Evolutionary conservation across 768 basidiomycete genomes (phyloP).

Genomic region (Collybia sp.): DNA sequence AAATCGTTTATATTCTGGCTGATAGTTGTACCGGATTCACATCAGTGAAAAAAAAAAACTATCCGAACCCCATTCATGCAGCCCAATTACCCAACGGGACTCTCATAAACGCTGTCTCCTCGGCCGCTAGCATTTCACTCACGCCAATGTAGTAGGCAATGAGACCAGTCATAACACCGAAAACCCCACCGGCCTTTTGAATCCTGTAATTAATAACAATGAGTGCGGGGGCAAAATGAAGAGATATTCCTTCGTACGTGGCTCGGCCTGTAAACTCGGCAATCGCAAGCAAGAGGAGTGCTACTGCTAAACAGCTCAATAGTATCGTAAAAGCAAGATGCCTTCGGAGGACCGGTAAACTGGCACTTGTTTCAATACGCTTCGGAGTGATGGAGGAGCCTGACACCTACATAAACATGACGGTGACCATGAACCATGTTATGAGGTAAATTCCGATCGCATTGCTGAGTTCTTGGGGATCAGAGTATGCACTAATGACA

Average conservation of each 20-base stretch:
- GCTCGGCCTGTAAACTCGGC: conserved; percentile 13
- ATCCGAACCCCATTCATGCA: too few species aligned
- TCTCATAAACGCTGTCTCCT: conserved; percentile 19
- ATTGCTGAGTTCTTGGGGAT: conserved; percentile 35
- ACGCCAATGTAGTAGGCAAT: conserved; percentile 27
- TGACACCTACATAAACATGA: conserved; percentile 51
- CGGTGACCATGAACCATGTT: conserved; percentile 63
- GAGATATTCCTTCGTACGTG: conserved; percentile 8
- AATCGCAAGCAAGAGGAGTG: conserved; percentile 21
- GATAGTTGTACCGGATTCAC: background rate
- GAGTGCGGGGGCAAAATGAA: background rate
- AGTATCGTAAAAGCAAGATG: conserved; percentile 21
- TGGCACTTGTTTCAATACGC: conserved; percentile 2
- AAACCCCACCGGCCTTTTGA: conserved; percentile 19
- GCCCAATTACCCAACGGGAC: conserved; percentile 18
- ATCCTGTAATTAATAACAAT: conserved; percentile 7
- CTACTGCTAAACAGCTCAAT: conserved; percentile 17
- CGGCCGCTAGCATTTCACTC: conserved; percentile 23
- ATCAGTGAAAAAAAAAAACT: too few species aligned
- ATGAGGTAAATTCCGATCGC: conserved; percentile 68
- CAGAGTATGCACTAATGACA: conserved; percentile 44
- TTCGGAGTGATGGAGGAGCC: background rate
- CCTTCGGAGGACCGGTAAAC: conserved; percentile 18
- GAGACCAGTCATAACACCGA: conserved; percentile 26
- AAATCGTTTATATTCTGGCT: too few species aligned